A percentile compares a stretch with the other conserved stretches of the same genome.
Conservation (phyloP, 176 grass and related monocot genomes). For the Zoysia pacifica region DNA sequence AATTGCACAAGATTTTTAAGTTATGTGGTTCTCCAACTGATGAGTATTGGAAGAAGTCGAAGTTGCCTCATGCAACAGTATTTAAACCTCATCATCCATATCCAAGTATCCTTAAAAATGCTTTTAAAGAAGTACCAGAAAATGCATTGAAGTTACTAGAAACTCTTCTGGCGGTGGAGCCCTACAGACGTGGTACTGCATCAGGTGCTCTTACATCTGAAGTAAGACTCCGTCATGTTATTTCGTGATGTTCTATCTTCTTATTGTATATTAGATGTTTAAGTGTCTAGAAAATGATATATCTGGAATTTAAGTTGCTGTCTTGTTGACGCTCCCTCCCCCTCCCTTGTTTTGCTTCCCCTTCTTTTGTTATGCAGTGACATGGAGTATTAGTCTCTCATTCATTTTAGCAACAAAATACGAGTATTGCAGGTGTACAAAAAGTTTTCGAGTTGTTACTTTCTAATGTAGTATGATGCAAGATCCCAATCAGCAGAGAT, state of each 20-base stretch:
- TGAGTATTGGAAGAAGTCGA: conserved; percentile 93
- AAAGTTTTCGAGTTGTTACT: neutral
- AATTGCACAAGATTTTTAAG: conserved; percentile 99
- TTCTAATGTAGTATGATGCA: no score
- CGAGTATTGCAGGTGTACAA: neutral
- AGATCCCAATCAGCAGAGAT: no score
- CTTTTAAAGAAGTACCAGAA: conserved; percentile 62
- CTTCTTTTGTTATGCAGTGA: conserved; percentile 34
- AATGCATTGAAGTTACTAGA: conserved; percentile 71
- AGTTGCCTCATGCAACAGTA: conserved; percentile 87
- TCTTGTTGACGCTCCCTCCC: neutral
- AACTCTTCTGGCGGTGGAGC: conserved; percentile 87
- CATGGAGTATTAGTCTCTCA: conserved; percentile 14
- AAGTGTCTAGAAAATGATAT: neutral
- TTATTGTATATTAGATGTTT: conserved; percentile 14
- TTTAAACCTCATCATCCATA: conserved; percentile 87
- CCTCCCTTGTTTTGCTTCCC: neutral
- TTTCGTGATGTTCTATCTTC: neutral
- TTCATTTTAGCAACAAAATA: neutral
- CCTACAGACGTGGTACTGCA: conserved; percentile 80
- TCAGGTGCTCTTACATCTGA: conserved; percentile 65
- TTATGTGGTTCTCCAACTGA: conserved; percentile 90
- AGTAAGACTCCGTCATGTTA: conserved; percentile 47
- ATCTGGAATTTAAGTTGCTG: conserved; percentile 12
- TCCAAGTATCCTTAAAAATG: conserved; percentile 60